Base-by-base conservation (phyloP, 768 basidiomycete species). In the Boletales sp. region DNA sequence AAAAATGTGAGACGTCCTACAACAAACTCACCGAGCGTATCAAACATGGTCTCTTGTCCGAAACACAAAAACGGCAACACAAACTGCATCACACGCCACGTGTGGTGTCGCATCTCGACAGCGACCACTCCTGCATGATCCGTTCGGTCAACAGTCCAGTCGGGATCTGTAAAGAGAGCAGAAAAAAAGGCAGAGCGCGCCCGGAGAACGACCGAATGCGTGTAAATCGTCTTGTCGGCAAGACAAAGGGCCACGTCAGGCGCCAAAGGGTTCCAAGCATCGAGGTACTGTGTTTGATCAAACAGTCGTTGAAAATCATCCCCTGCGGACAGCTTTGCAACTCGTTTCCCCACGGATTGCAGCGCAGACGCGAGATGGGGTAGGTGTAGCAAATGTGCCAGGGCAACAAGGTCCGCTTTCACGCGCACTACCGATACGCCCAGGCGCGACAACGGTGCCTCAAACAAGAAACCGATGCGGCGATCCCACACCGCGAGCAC, bases 401-500 rank as follows among this genome's bases (percentile, higher is more conserved):
- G 67, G 0, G 61, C 58, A 44, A 73, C 72, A 1, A 98, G 71
- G 53, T 96, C 88, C 11, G 62, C 48, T 68, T 84, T 86, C 41
- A 93, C 72, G 49, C 72, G 71, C 0, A 59, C 53, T 4, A 77
- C 68, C 14, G 74, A 72, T 13, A 79, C 66, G 28, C 73, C 75
- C 12, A 79, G 50, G 14, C 41, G 51, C 8, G 61, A 50, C n/a
- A 79, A 70, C 18, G 74, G 68, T 5, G 58, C 61, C 25, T 74
- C 71, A 2, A 86, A 66, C 1, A 70, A 64, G 0, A 69, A 56
- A 5, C 70, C 74, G 11, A 90, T 74, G 15, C 92, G 81, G 12
- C 76, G 74, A 63, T 98, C 94, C 90, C 93, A 94, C 13, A 94
- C 66, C 0, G 90, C 83, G 11, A 90, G 72, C 2, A 94, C 67